Base-by-base conservation (phyloP, 495 filamentous ascomycete species). In the Chaetomium cochliodes region DNA sequence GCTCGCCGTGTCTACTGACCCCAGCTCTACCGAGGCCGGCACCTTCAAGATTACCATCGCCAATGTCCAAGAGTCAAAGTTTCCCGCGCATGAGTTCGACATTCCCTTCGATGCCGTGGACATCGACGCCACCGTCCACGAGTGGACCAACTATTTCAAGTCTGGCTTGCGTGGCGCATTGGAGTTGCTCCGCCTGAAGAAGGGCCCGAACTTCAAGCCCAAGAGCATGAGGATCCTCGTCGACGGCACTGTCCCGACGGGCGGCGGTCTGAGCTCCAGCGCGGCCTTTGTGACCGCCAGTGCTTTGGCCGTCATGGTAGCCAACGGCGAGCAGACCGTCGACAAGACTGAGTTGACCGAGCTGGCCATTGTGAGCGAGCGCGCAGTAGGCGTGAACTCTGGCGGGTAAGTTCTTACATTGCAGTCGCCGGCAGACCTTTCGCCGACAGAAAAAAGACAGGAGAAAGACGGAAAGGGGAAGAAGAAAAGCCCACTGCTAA, bases 81-180 rank as follows among this genome's bases (percentile, higher is more conserved):
- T 93, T 74, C 86, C 90, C 11, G 74, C 85, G 3, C 85, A 86
- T 61, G 85, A 91, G 72, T 98, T 97, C 73, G 81, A 82, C 54
- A 82, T 97, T 20, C 84, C 91, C 3, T 63, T 78, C 62, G 78
- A 86, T 30, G 80, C 85, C 65, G 84, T 96, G 57, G 86, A 93
- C 64, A 92, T 96, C 74, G 91, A 96, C 74, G 82, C 88, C 50
- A 90, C 86, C 67, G 80, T 87, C 67, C 90, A 93, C 66, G 92
- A 97, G 76, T 98, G 96, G 96, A 88, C 92, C 53, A 98, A 97
- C 72, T 98, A 98, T 82, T 97, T 98, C 85, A 96, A 92, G 78
- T 88, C 92, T 23, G 96, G 94, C 0, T 81, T 97, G 50, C 80
- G 85, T 5, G 94, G 92, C 20, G 93, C 93, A 7, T 70, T 96